Conservation (phyloP, 148 eudicot genomes). For the Camellia granthamiana region DNA sequence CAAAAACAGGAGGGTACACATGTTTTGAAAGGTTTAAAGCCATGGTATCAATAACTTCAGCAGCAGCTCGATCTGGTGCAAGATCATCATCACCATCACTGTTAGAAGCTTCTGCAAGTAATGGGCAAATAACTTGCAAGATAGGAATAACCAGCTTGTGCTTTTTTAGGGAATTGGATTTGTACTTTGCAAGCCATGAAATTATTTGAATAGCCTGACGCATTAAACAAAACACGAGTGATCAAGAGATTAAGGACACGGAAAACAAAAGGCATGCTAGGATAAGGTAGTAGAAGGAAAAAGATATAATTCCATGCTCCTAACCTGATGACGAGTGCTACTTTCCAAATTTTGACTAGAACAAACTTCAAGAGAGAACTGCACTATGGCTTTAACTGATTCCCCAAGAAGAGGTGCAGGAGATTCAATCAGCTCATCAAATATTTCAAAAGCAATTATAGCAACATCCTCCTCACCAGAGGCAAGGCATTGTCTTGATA, state of each 20-base stretch:
- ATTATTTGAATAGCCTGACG: constrained; percentile 88
- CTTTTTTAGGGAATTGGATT: constrained; percentile 82
- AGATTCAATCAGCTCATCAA: constrained; percentile 97
- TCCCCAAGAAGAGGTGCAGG: constrained; percentile 99
- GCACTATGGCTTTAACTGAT: constrained; percentile 90
- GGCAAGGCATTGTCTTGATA: constrained; percentile 90
- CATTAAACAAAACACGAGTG: not conserved
- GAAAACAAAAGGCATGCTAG: not conserved
- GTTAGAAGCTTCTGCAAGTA: constrained; percentile 79
- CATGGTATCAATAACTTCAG: constrained; percentile 98
- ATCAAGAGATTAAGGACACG: constrained; percentile 6
- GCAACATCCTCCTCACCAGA: constrained; percentile 97
- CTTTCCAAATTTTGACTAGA: constrained; percentile 71
- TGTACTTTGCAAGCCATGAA: constrained; percentile 95
- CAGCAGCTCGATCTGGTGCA: constrained; percentile 91
- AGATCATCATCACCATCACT: constrained; percentile 84
- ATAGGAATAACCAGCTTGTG: constrained; percentile 81
- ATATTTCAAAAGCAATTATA: constrained; percentile 93
- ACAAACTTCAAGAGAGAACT: constrained; percentile 96
- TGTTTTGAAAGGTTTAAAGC: constrained; percentile 80
- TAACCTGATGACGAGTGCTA: constrained; percentile 92
- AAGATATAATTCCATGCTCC: constrained; percentile 9
- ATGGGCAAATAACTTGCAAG: constrained; percentile 80
- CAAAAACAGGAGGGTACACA: constrained; percentile 73
- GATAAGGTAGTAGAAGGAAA: not conserved